phyloP scores from a whole-genome alignment of 805 yeast species.

The Wickerhamomyces queroliae region DNA sequence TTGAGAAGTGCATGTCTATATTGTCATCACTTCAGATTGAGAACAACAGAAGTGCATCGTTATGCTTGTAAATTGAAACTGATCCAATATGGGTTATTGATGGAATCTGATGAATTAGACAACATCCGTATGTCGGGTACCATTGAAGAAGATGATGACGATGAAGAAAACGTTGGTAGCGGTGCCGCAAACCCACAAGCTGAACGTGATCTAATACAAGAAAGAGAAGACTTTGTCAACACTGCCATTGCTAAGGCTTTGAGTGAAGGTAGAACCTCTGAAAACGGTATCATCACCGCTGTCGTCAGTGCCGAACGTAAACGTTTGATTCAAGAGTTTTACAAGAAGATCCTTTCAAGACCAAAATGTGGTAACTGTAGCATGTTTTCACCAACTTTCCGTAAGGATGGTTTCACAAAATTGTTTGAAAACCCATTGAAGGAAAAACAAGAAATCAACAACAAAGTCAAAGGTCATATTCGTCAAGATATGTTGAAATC shows the following conservation, averaged over 20 bases:
- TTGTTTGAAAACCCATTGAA: constrained; percentile 82
- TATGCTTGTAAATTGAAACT: constrained; percentile 73
- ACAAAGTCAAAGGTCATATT: constrained; percentile 72
- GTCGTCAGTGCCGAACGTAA: constrained; percentile 87
- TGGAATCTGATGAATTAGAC: constrained; percentile 73
- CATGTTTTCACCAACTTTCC: constrained; percentile 87
- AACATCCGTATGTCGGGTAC: constrained; percentile 38
- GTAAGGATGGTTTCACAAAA: constrained; percentile 93
- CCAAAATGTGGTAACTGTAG: constrained; percentile 95
- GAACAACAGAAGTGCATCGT: constrained; percentile 63
- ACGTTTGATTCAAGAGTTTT: constrained; percentile 62
- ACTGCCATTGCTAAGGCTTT: constrained; percentile 68
- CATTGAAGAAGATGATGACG: constrained; percentile 43
- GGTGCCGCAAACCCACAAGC: constrained; percentile 29
- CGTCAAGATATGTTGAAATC: constrained; percentile 65
- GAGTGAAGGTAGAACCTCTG: constrained; percentile 66
- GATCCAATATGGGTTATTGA: constrained; percentile 81
- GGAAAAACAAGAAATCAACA: constrained; percentile 76
- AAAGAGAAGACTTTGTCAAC: constrained; percentile 67
- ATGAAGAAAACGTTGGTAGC: constrained; percentile 34
- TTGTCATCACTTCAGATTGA: constrained; percentile 82
- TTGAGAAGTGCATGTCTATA: constrained; percentile 82
- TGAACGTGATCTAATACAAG: constrained; percentile 43
- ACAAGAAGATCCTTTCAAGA: constrained; percentile 65
- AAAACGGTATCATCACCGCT: constrained; percentile 71